Conservation (phyloP, 2,329 filamentous ascomycete species). For the Orbilia brochopaga region DNA sequence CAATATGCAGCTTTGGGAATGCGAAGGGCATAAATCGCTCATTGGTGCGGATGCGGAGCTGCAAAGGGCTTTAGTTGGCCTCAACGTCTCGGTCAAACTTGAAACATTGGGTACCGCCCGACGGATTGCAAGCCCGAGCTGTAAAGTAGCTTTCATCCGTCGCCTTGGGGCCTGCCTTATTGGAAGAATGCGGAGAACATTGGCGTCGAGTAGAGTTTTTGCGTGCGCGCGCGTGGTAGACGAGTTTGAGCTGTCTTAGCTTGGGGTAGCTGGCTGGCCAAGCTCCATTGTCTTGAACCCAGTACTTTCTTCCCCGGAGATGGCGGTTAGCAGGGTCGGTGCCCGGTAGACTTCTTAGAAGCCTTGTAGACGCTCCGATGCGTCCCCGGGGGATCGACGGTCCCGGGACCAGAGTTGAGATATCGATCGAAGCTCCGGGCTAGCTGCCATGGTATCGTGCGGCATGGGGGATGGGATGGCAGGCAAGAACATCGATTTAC, state of each 20-base stretch:
- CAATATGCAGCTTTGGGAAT: background rate
- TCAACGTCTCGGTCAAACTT: constrained; percentile 8
- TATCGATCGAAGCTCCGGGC: background rate
- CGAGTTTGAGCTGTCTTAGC: constrained; percentile 3
- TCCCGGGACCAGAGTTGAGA: background rate
- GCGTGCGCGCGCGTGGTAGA: background rate
- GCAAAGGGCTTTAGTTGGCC: background rate
- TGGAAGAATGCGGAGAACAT: constrained; percentile 24
- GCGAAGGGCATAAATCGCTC: constrained; percentile 46
- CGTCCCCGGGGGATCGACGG: background rate
- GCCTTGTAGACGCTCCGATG: background rate
- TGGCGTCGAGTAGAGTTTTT: constrained; percentile 17
- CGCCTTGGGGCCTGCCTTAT: constrained; percentile 6
- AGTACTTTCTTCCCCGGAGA: background rate
- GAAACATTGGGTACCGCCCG: constrained; percentile 41
- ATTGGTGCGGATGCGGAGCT: background rate
- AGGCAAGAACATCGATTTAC: too few species aligned
- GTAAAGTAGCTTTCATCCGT: constrained; percentile 8
- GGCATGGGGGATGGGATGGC: background rate
- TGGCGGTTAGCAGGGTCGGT: background rate
- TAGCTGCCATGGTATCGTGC: background rate
- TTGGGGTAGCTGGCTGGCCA: background rate
- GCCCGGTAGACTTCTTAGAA: too few species aligned
- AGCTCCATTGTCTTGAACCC: constrained; percentile 8
- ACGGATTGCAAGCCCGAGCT: constrained; percentile 34